Conservation (phyloP, 2,329 filamentous ascomycete genomes). For the Xylaria sp. region DNA sequence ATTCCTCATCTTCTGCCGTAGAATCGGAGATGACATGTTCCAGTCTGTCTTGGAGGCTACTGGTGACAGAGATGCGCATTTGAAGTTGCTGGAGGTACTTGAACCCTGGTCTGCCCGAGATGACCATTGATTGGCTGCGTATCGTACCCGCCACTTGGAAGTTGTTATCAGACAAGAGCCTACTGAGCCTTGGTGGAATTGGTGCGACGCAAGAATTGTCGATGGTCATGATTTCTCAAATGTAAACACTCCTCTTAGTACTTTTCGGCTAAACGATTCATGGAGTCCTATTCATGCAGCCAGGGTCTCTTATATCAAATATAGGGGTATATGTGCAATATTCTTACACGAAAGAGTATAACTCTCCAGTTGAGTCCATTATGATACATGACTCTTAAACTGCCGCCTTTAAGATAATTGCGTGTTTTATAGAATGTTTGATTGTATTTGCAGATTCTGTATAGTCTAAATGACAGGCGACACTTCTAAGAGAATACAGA, state of each 20-base stretch:
- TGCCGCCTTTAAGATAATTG: not conserved
- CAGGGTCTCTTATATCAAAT: too few species aligned
- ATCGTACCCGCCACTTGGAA: not conserved
- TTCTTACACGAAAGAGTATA: too few species aligned
- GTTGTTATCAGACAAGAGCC: not conserved
- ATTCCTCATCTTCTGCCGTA: constrained; percentile 51
- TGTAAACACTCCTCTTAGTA: too few species aligned
- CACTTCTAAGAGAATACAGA: not conserved
- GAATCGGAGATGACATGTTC: constrained; percentile 52
- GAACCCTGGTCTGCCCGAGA: constrained; percentile 56
- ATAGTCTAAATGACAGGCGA: not conserved
- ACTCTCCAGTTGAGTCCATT: too few species aligned
- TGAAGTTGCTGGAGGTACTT: constrained; percentile 53
- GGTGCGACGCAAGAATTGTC: not conserved
- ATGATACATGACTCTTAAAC: too few species aligned
- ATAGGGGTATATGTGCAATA: too few species aligned
- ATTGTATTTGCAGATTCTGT: not conserved
- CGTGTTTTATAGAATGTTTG: not conserved
- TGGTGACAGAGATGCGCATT: constrained; percentile 53
- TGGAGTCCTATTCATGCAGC: too few species aligned
- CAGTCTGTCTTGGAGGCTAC: constrained; percentile 53
- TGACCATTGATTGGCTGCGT: constrained; percentile 47
- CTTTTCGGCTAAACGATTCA: too few species aligned
- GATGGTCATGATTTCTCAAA: too few species aligned
- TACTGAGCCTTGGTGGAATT: not conserved